These are phyloP conservation scores for Russula vinacea DNA, from an alignment of 768 basidiomycete species.

Conservation along the genomic window DNA sequence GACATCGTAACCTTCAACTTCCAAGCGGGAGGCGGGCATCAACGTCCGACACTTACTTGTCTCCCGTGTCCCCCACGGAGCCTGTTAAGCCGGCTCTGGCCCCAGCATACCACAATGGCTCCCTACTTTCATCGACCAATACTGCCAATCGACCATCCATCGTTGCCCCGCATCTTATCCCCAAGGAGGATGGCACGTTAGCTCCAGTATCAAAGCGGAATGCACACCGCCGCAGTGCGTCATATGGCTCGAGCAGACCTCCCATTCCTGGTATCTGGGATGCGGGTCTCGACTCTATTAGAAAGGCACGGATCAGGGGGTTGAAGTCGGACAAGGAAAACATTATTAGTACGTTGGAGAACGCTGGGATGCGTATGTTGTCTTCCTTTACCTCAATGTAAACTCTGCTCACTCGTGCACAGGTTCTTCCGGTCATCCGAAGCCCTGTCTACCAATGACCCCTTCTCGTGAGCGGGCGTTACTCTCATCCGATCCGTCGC, in stretches of 20 bases:
- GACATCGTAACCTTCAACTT: conserved; percentile 22
- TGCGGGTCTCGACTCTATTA: not conserved
- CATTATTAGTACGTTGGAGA: not conserved
- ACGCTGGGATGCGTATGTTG: conserved; percentile 5
- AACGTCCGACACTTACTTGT: not conserved
- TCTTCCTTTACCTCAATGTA: not conserved
- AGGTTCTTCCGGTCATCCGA: conserved; percentile 15
- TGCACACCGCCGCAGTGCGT: conserved; percentile 22
- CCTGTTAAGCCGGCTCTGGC: not conserved
- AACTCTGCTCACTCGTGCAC: not conserved
- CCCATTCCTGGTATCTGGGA: not conserved
- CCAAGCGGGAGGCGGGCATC: not conserved
- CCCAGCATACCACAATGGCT: not conserved
- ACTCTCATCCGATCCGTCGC: conserved; percentile 49
- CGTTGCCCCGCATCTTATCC: not conserved
- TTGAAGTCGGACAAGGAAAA: conserved; percentile 26
- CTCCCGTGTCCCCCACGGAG: not conserved
- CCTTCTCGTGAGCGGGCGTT: conserved; percentile 45
- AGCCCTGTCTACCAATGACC: conserved; percentile 39
- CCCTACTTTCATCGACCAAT: conserved; percentile 9
- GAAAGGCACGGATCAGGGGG: conserved; percentile 1
- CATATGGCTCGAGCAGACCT: conserved; percentile 9
- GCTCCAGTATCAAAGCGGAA: conserved; percentile 9
- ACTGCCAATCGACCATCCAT: not conserved
- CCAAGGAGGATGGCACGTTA: not conserved